Evolutionary conservation across 192 early-diverging fungal genomes (phyloP).

Genomic region (Entomortierella chlamydospora): DNA sequence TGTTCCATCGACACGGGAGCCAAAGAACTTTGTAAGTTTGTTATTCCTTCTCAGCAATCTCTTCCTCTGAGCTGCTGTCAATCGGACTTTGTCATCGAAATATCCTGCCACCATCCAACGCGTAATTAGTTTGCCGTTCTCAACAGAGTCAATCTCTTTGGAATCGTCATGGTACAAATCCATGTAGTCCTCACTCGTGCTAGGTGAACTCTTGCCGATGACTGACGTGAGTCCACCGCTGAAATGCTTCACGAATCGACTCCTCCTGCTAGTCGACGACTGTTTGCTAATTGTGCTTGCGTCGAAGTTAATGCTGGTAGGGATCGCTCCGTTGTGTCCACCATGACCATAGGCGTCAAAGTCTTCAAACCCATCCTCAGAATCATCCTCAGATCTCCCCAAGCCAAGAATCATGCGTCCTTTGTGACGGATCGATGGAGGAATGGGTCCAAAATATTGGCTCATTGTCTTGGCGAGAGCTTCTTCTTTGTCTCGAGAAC

Average conservation of each 20-base stretch:
- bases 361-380: constrained; percentile 6
- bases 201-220: neutral
- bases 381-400: constrained; percentile 20
- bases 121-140: constrained; percentile 28
- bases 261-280: neutral
- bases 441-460: constrained; percentile 52
- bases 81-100: constrained; percentile 43
- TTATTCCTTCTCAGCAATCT: constrained; percentile 44
- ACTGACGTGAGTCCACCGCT: constrained; percentile 1
- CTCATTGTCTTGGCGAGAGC: constrained; percentile 42
- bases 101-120: constrained; percentile 55
- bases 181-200: constrained; percentile 2
- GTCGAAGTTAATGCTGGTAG: neutral
- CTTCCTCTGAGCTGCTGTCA: constrained; percentile 45
- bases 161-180: constrained; percentile 7
- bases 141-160: constrained; percentile 18
- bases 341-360: constrained; percentile 13
- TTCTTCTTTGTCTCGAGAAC: constrained; percentile 45
- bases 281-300: constrained; percentile 2
- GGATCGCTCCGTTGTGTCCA: no score
- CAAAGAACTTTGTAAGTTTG: constrained; percentile 53
- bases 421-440: constrained; percentile 24
- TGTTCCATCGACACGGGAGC: constrained; percentile 43
- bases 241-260: constrained; percentile 18
- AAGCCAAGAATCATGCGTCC: constrained; percentile 31